phyloP scores from a whole-genome alignment of 305 asterid species.

The Fraxinus floribunda region DNA sequence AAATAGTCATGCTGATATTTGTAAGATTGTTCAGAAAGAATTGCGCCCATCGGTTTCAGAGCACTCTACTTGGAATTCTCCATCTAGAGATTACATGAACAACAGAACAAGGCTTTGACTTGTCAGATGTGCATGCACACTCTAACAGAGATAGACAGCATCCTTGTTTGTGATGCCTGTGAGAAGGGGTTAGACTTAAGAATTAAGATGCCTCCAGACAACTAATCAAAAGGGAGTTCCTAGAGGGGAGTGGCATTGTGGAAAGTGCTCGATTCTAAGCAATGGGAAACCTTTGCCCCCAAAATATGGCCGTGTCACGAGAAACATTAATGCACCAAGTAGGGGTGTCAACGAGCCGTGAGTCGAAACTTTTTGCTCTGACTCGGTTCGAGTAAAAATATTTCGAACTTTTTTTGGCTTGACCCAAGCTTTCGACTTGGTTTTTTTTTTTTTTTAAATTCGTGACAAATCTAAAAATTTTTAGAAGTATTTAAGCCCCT shows the following conservation, averaged over 20 bases:
- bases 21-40: conserved; percentile 72
- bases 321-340: conserved; percentile 49
- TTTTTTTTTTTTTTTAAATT: too few relatives aligned
- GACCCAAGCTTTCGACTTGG: too few relatives aligned
- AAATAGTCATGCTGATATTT: conserved; percentile 66
- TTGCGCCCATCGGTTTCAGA: conserved; percentile 55
- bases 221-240: conserved; percentile 61
- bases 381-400: too few relatives aligned
- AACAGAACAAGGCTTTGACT: conserved; percentile 56
- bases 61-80: conserved; percentile 57
- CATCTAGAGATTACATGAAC: conserved; percentile 74
- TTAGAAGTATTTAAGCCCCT: too few relatives aligned
- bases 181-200: conserved; percentile 72
- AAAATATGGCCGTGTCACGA: conserved; percentile 93
- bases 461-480: too few relatives aligned
- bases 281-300: conserved; percentile 95
- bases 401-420: too few relatives aligned
- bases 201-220: conserved; percentile 79
- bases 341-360: too few relatives aligned
- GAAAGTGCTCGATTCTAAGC: conserved; percentile 65
- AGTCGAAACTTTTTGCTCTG: too few relatives aligned
- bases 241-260: too few relatives aligned
- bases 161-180: too few relatives aligned
- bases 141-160: conserved; percentile 61
- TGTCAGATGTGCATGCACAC: conserved; percentile 72